phyloP scores from a whole-genome alignment of 1,139 yeast genomes.

The Blastobotrys proliferans region DNA sequence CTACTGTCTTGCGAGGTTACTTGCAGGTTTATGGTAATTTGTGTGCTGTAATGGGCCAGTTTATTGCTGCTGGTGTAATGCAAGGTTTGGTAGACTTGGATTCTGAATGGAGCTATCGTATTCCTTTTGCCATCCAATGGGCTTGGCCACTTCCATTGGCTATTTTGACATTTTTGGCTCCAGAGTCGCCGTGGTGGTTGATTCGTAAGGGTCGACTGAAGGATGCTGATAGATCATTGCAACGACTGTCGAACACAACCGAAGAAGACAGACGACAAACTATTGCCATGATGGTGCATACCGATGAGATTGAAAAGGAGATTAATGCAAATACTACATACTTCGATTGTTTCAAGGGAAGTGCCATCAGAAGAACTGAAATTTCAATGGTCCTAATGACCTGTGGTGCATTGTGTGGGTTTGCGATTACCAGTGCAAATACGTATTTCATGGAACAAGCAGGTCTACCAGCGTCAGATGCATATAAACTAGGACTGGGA shows the following conservation, averaged over 20 bases:
- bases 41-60: conserved; percentile 44
- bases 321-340: conserved; percentile 36
- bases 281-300: conserved; percentile 41
- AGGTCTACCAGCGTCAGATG: conserved; percentile 17
- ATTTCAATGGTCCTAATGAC: conserved; percentile 26
- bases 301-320: conserved; percentile 43
- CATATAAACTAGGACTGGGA: conserved; percentile 21
- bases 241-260: conserved; percentile 25
- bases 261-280: conserved; percentile 31
- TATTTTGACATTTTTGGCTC: conserved; percentile 47
- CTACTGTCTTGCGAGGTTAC: conserved; percentile 41
- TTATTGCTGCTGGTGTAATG: conserved; percentile 24
- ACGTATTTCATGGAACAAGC: conserved; percentile 22
- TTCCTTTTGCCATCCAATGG: conserved; percentile 57
- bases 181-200: conserved; percentile 58
- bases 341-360: conserved; percentile 47
- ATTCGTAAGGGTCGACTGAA: conserved; percentile 39
- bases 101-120: conserved; percentile 34
- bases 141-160: conserved; percentile 55
- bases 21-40: conserved; percentile 38
- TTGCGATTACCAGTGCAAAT: conserved; percentile 30
- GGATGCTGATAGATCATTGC: conserved; percentile 20
- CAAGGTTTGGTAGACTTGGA: conserved; percentile 2
- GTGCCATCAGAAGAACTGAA: conserved; percentile 51
- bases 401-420: conserved; percentile 6